Evolutionary conservation across 192 early-diverging fungal genomes (phyloP), one percentile per base, ranked within the genome.

Genomic region (Coemansia nantahalensis): DNA sequence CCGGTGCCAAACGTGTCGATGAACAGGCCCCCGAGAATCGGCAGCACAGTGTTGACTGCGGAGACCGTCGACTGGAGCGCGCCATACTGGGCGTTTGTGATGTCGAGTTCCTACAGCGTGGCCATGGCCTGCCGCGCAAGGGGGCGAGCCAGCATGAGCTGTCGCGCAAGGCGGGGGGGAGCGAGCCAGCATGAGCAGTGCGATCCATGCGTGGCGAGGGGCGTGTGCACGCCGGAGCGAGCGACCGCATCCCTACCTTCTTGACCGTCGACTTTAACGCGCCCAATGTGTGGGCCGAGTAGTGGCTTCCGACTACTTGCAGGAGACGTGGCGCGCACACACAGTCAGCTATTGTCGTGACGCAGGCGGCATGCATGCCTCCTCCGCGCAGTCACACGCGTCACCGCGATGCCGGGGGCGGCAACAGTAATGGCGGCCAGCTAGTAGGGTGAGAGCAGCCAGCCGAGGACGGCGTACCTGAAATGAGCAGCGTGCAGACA

Each of bases 231-330:
- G n/a, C n/a, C n/a, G n/a, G n/a, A n/a, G n/a, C n/a, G n/a, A n/a
- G n/a, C n/a, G n/a, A n/a, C n/a, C n/a, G n/a, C n/a, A n/a, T n/a
- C 18, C 50, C 55, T 82, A 86, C 88, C 77, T 88, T 80, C 51
- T 88, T 90, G 38, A 90, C 68, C 9, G 84, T 88, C 39, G 82
- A 80, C 48, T 90, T 90, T 55, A 90, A 59, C 10, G 85, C 84
- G 5, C 88, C 83, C 18, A 88, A 74, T 37, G 86, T 85, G 38
- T 88, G 88, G 17, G 80, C 76, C 14, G 85, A 83, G 65, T 83
- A 90, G 65, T 90, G 88, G 31, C 80, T 85, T 33, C 86, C 86
- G 45, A 90, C 78, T 86, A 65, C 53, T 54, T 34, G 31, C 31
- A 32, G 31, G 5, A 32, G 8, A 32, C n/a, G n/a, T n/a, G n/a